These are phyloP conservation scores for Penicillium crystallinum DNA, from an alignment of 495 filamentous ascomycete genomes.

Conservation along the genomic window DNA sequence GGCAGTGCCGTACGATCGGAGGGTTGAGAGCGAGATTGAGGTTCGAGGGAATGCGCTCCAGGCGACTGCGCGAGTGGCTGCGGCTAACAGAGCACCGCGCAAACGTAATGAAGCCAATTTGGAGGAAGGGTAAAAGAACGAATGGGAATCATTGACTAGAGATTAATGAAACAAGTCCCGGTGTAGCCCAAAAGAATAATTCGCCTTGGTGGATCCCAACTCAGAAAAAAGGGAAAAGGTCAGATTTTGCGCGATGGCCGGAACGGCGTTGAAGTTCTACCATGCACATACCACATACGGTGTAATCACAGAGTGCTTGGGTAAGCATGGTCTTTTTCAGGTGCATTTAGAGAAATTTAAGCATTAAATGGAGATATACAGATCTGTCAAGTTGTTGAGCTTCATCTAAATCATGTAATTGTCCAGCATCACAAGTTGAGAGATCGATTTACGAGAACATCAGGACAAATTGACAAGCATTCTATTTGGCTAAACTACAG, in stretches of 20 bases:
- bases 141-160: background rate
- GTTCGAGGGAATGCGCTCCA: conserved; percentile 10
- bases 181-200: background rate
- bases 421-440: too few relatives aligned
- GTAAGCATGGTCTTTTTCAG: too few relatives aligned
- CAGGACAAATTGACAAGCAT: background rate
- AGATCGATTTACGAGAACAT: background rate
- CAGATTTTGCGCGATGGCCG: conserved; percentile 3
- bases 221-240: background rate
- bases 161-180: background rate
- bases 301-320: too few relatives aligned
- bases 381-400: too few relatives aligned
- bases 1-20: conserved; percentile 8
- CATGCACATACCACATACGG: too few relatives aligned
- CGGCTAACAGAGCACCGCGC: conserved; percentile 29
- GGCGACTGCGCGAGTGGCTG: conserved; percentile 25
- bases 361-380: too few relatives aligned
- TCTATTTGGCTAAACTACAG: conserved; percentile 9
- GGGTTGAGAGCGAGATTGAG: conserved; percentile 5
- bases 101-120: conserved; percentile 42
- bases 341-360: too few relatives aligned
- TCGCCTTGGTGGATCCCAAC: background rate
- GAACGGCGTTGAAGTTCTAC: background rate
- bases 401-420: too few relatives aligned
- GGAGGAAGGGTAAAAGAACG: conserved; percentile 11